These are phyloP conservation scores for Fusarium vanettenii DNA, from an alignment of 2,329 filamentous ascomycete genomes.

Conservation along the genomic window DNA sequence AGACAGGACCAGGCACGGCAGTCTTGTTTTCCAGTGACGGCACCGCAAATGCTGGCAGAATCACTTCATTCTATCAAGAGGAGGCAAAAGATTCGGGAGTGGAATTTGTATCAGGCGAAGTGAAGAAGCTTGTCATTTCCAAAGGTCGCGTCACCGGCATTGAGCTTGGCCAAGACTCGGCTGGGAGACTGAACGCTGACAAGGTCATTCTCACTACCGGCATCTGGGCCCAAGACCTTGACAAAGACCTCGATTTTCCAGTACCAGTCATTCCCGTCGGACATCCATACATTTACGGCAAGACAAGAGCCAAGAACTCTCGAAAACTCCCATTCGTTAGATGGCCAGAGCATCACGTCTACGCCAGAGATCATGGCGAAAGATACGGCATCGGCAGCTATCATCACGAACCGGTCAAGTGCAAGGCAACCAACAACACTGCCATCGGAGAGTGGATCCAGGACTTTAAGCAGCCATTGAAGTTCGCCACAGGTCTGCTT, in stretches of 20 bases:
- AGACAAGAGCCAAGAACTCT: not conserved
- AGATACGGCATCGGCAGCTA: slow-evolving; percentile 38
- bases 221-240: slow-evolving; percentile 38
- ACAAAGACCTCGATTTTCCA: slow-evolving; percentile 22
- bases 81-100: slow-evolving; percentile 21
- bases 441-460: slow-evolving; percentile 33
- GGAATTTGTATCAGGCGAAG: slow-evolving; percentile 16
- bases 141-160: slow-evolving; percentile 14
- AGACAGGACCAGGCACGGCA: slow-evolving; percentile 8
- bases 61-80: slow-evolving; percentile 33
- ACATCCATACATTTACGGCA: slow-evolving; percentile 36
- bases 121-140: slow-evolving; percentile 7
- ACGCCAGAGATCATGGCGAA: slow-evolving; percentile 36
- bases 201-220: slow-evolving; percentile 40
- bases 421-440: slow-evolving; percentile 6
- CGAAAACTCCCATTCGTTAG: slow-evolving; percentile 25
- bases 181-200: slow-evolving; percentile 9
- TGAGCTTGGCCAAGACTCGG: not conserved
- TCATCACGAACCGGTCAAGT: slow-evolving; percentile 29
- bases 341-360: slow-evolving; percentile 39
- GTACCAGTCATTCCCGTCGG: slow-evolving; percentile 38
- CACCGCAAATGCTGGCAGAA: slow-evolving; percentile 30
- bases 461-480: slow-evolving; percentile 28
- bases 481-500: slow-evolving; percentile 14
- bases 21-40: slow-evolving; percentile 33